Conservation (phyloP, 2,329 filamentous ascomycete genomes). For the Boeremia exigua region DNA sequence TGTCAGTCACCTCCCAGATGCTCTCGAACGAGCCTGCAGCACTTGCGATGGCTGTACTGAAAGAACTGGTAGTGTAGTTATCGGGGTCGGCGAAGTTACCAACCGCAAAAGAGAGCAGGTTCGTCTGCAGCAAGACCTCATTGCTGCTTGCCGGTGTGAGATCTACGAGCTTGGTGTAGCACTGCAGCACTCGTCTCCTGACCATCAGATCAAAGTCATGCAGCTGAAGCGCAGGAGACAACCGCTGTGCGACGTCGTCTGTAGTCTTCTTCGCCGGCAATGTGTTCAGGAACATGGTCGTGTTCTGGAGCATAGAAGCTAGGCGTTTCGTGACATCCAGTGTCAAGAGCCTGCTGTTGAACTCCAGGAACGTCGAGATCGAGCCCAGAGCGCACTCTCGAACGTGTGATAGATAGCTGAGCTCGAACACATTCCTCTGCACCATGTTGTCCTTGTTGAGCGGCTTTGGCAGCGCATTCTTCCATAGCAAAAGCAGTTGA, state of each 20-base stretch:
- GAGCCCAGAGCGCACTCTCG: constrained; percentile 92
- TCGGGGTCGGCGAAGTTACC: constrained; percentile 93
- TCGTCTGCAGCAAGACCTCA: constrained; percentile 88
- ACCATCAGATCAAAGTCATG: constrained; percentile 94
- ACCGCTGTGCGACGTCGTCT: constrained; percentile 83
- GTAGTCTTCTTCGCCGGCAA: constrained; percentile 82
- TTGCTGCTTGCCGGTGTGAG: constrained; percentile 83
- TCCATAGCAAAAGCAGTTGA: constrained; percentile 92
- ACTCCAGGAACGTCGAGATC: constrained; percentile 89
- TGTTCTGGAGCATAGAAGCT: constrained; percentile 93
- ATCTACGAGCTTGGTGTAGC: constrained; percentile 89
- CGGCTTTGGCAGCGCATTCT: constrained; percentile 93
- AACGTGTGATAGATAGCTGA: constrained; percentile 92
- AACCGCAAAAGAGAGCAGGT: constrained; percentile 85
- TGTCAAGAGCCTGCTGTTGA: constrained; percentile 89
- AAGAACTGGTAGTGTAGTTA: constrained; percentile 80
- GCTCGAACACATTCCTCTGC: constrained; percentile 82
- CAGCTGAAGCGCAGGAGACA: constrained; percentile 85
- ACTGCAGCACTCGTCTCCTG: constrained; percentile 88
- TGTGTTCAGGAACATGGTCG: constrained; percentile 84
- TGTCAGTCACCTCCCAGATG: constrained; percentile 94
- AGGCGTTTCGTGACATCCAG: constrained; percentile 93
- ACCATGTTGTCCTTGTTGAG: constrained; percentile 90
- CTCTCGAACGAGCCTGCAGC: constrained; percentile 89
- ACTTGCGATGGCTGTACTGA: constrained; percentile 90